phyloP scores from a whole-genome alignment of 148 eudicot species.

The Amaranthus cruentus region DNA sequence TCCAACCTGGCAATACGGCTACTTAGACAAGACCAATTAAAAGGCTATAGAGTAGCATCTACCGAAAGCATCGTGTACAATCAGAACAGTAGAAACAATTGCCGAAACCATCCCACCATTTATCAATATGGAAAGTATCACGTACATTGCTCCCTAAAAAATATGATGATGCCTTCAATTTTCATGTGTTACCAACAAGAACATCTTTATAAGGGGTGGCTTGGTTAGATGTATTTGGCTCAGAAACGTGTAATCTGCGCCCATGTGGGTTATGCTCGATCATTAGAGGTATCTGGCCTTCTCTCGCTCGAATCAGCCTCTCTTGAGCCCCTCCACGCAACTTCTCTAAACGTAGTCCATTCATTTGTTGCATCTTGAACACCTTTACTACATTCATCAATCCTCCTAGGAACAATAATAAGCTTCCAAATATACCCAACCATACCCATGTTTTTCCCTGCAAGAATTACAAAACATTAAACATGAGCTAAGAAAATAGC shows the following conservation, averaged over 20 bases:
- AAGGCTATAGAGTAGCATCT: no score
- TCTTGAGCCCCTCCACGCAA: slow-evolving; percentile 90
- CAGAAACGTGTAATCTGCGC: slow-evolving; percentile 12
- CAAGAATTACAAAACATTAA: not conserved
- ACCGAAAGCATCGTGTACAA: no score
- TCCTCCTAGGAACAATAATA: slow-evolving; percentile 62
- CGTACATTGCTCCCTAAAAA: not conserved
- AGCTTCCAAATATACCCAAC: slow-evolving; percentile 67
- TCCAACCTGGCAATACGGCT: no score
- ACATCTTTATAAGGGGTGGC: slow-evolving; percentile 67
- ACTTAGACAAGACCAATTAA: no score
- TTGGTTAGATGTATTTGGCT: not conserved
- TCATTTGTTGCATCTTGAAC: slow-evolving; percentile 66
- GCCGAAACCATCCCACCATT: no score
- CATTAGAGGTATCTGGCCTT: slow-evolving; percentile 55
- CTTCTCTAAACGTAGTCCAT: slow-evolving; percentile 69
- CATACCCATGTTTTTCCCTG: slow-evolving; percentile 66
- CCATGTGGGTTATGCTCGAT: slow-evolving; percentile 26
- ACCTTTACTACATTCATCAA: slow-evolving; percentile 72
- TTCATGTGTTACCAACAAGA: slow-evolving; percentile 46
- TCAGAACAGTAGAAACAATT: no score
- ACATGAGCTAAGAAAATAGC: not conserved
- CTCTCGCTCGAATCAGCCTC: slow-evolving; percentile 41
- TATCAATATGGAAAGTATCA: slow-evolving; percentile 8
- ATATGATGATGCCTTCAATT: slow-evolving; percentile 10